phyloP scores from a whole-genome alignment of 176 grass and related monocot species.

The Urochloa ruziziensis region DNA sequence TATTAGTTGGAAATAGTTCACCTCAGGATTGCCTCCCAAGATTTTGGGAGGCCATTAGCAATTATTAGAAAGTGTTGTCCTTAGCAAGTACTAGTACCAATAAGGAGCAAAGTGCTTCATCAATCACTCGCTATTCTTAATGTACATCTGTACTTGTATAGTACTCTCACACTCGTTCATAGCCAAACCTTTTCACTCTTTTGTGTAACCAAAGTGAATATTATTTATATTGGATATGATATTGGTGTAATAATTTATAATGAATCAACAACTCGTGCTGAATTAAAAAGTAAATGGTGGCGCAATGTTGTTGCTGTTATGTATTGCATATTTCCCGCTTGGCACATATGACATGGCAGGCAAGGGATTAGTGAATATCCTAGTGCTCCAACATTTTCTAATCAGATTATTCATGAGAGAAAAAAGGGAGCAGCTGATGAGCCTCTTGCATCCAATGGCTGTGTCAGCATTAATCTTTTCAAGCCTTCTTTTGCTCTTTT shows the following conservation, averaged over 20 bases:
- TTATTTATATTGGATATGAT: neutral
- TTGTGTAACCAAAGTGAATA: neutral
- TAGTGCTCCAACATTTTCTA: neutral
- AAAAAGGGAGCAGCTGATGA: neutral
- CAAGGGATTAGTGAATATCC: neutral
- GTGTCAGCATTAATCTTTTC: neutral
- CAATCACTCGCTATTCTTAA: neutral
- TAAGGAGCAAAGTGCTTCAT: conserved; percentile 26
- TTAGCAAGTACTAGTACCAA: neutral
- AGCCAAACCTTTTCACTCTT: neutral
- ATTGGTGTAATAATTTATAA: neutral
- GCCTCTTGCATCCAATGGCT: neutral
- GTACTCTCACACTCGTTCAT: neutral
- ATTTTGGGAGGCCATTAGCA: neutral
- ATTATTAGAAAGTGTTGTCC: neutral
- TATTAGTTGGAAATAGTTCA: neutral
- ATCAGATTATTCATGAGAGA: neutral
- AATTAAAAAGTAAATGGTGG: neutral
- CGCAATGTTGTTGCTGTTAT: neutral
- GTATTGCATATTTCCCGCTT: neutral
- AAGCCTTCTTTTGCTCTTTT: neutral
- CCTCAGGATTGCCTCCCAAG: neutral
- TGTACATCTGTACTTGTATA: conserved; percentile 13
- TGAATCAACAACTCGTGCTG: neutral
- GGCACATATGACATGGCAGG: neutral